Percentiles rank a stretch among this genome's conserved stretches.
Evolutionary conservation across 2,329 filamentous ascomycete species (phyloP).

Genomic region (Neonectria neomacrospora): DNA sequence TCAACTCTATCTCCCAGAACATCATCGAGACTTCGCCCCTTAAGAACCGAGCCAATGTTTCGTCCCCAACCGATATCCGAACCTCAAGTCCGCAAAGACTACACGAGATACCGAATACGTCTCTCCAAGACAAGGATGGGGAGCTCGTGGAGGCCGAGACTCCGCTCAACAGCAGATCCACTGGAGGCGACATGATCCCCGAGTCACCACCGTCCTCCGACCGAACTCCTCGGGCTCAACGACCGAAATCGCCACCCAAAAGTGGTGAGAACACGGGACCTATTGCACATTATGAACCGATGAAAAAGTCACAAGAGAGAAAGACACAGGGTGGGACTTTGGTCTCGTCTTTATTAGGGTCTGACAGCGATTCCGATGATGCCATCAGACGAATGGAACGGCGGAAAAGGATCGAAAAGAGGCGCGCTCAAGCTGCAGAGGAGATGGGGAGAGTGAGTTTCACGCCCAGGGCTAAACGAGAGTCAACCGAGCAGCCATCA

Average conservation of each 20-base stretch:
- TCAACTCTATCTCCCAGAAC: conserved; percentile 61
- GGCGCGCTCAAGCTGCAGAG: conserved; percentile 53
- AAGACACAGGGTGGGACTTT: conserved; percentile 42
- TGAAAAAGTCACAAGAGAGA: conserved; percentile 59
- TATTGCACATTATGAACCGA: conserved; percentile 57
- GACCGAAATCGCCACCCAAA: conserved; percentile 30
- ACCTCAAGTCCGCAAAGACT: conserved; percentile 56
- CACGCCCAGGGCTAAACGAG: conserved; percentile 36
- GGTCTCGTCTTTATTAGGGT: conserved; percentile 41
- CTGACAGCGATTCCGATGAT: conserved; percentile 52
- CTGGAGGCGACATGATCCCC: conserved; percentile 49
- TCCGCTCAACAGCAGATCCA: conserved; percentile 38
- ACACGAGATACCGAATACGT: conserved; percentile 47
- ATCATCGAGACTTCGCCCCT: conserved; percentile 59
- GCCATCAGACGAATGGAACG: conserved; percentile 49
- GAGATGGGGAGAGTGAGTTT: conserved; percentile 57
- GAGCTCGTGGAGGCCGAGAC: conserved; percentile 41
- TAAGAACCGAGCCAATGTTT: conserved; percentile 60
- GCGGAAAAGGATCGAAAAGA: conserved; percentile 51
- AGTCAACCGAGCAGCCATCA: conserved; percentile 36
- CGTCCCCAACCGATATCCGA: conserved; percentile 55
- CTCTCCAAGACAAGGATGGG: conserved; percentile 35
- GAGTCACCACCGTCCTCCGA: conserved; percentile 50
- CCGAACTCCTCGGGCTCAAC: conserved; percentile 34
- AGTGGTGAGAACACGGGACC: conserved; percentile 46